Evolutionary conservation across 768 basidiomycete genomes (phyloP), one percentile per base, ranked within the genome.

Genomic region (Lentinula detonsa): DNA sequence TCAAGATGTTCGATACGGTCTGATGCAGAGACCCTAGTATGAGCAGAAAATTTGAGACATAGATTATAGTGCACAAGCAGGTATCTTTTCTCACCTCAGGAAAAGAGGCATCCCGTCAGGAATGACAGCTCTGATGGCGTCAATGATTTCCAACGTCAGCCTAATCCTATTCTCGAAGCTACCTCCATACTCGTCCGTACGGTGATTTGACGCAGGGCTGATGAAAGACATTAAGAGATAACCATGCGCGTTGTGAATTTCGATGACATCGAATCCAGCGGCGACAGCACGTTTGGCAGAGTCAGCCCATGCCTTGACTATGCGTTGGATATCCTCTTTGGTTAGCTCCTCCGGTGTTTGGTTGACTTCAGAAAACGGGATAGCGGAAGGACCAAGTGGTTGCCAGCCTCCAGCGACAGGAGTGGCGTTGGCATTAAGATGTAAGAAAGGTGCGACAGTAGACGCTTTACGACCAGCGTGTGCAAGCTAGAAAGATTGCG

Each of bases 381-480:
- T 72, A 0, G 77, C 67, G 2, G 83, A 86, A 1, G 90, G 85
- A 0, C 71, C 89, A 73, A 78, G 77, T 18, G 88, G 84, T 65
- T 81, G 62, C 80, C 80, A 82, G 13, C 85, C 85, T n/a, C 77
- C 78, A 4, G 68, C 67, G 10, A 71, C 72, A 46, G 72, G 72
- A 1, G 69, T 64, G 5, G 81, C 81, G 11, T 66, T 56, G 10
- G 70, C 42, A 16, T 71, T 71, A n/a, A 66, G 62, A 34, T 72
- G 58, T 35, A 88, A 67, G 86, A 87, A 91, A 0, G 88, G 86
- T 0, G 84, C 80, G 16, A 81, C 70, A 0, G 79, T 85, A 8
- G 84, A 85, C 0, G 83, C 88, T 69, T 91, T 92, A n/a, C 90
- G 77, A 0, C 91, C 90, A 0, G 88, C 87, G 63, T 93, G 90